phyloP scores from a whole-genome alignment of 1,139 yeast genomes.

The Blastobotrys capitulatus region DNA sequence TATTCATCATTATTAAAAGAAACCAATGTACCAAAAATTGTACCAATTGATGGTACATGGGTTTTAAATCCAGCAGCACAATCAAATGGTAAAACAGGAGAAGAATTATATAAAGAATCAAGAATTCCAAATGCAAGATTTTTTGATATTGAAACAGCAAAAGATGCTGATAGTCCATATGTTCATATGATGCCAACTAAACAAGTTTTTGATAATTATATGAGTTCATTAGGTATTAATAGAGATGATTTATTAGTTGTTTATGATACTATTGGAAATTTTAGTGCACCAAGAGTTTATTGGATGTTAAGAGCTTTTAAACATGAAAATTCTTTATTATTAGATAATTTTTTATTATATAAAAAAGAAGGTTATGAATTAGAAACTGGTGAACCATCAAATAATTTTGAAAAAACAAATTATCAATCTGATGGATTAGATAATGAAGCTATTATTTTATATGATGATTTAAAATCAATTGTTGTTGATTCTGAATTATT shows the following conservation, averaged over 20 bases:
- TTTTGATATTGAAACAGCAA: conserved; percentile 73
- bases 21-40: conserved; percentile 36
- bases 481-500: conserved; percentile 47
- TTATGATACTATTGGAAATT: conserved; percentile 79
- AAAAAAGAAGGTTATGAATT: conserved; percentile 36
- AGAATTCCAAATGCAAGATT: conserved; percentile 66
- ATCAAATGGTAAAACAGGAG: conserved; percentile 54
- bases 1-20: conserved; percentile 10
- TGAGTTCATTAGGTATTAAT: conserved; percentile 41
- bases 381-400: conserved; percentile 32
- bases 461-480: conserved; percentile 55
- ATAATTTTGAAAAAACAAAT: conserved; percentile 24
- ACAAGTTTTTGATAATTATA: conserved; percentile 47
- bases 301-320: conserved; percentile 84
- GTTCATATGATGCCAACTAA: conserved; percentile 87
- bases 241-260: conserved; percentile 60
- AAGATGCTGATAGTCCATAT: conserved; percentile 51
- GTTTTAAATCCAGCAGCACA: conserved; percentile 68
- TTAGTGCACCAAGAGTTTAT: conserved; percentile 84
- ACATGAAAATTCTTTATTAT: conserved; percentile 57
- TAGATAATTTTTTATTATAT: conserved; percentile 64
- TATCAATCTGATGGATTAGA: conserved; percentile 41
- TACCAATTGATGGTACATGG: conserved; percentile 90
- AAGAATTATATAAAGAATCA: conserved; percentile 39
- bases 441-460: conserved; percentile 49